These are phyloP conservation scores for Arthroderma sp. DNA, from an alignment of 2,329 filamentous ascomycete species.

Conservation along the genomic window DNA sequence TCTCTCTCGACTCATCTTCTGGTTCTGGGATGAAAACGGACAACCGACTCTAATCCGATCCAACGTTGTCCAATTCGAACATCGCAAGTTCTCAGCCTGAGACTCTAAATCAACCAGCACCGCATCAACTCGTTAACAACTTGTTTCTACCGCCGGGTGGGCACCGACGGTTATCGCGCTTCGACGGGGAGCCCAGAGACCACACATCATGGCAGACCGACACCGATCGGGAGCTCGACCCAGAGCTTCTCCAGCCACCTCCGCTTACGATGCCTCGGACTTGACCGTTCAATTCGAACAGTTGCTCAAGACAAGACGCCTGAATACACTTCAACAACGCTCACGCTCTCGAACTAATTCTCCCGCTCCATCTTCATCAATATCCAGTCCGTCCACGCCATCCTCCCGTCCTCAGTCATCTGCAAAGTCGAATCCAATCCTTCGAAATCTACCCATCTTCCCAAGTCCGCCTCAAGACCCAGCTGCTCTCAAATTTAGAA, in stretches of 20 bases:
- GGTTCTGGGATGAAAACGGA: not conserved
- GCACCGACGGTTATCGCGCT: conserved; percentile 9
- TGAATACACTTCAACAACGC: conserved; percentile 64
- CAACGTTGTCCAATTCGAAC: conserved; percentile 1
- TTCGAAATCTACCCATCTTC: conserved; percentile 53
- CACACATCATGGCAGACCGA: conserved; percentile 6
- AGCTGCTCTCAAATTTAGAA: conserved; percentile 62
- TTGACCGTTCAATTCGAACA: conserved; percentile 77
- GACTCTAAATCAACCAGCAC: conserved; percentile 28
- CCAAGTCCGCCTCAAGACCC: conserved; percentile 65
- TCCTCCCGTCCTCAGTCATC: conserved; percentile 15
- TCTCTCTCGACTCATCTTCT: conserved; percentile 7
- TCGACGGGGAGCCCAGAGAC: conserved; percentile 7
- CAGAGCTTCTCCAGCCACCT: not conserved
- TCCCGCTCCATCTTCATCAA: conserved; percentile 28
- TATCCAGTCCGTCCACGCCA: conserved; percentile 32
- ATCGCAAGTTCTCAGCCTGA: not conserved
- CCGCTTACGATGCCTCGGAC: conserved; percentile 59
- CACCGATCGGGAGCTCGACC: not conserved
- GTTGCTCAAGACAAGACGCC: conserved; percentile 69
- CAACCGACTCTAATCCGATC: not conserved
- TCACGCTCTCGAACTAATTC: conserved; percentile 48
- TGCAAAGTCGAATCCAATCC: conserved; percentile 48
- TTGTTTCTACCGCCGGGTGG: conserved; percentile 1
- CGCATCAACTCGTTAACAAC: conserved; percentile 42